A percentile compares a stretch with the other conserved stretches of the same genome.
Conservation (phyloP, 352 stramenopile genomes). For the Phytophthora lateralis region DNA sequence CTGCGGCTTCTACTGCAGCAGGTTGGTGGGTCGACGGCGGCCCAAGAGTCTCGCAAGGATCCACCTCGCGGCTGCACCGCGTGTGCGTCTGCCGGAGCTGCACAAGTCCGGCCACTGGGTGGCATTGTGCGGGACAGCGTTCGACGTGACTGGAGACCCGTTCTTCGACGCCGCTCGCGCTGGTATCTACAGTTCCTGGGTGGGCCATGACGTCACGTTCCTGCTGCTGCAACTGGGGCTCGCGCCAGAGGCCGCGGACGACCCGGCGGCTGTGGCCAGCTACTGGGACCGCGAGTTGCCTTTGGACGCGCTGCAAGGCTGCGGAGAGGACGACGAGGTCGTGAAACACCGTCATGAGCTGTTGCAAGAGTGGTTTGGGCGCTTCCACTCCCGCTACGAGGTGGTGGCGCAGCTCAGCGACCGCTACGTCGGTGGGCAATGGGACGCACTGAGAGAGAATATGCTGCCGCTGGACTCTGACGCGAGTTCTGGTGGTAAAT, state of each 20-base stretch:
- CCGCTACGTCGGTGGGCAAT: constrained; percentile 44
- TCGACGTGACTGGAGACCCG: constrained; percentile 52
- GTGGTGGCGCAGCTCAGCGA: constrained; percentile 55
- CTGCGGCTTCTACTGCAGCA: constrained; percentile 33
- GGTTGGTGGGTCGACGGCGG: constrained; percentile 8
- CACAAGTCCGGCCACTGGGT: constrained; percentile 43
- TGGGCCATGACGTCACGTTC: constrained; percentile 58
- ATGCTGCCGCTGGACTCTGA: constrained; percentile 36
- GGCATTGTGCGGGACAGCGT: constrained; percentile 55
- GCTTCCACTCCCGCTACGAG: constrained; percentile 56
- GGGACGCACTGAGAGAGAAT: constrained; percentile 46
- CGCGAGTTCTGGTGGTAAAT: constrained; percentile 41
- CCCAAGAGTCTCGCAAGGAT: constrained; percentile 14
- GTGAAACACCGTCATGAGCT: constrained; percentile 37
- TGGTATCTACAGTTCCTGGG: constrained; percentile 58
- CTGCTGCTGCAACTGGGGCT: constrained; percentile 51
- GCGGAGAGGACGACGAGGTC: constrained; percentile 25
- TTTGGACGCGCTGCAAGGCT: constrained; percentile 30
- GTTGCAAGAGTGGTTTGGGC: constrained; percentile 57
- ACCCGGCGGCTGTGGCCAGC: constrained; percentile 35
- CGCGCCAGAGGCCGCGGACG: constrained; percentile 28
- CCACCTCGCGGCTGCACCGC: constrained; percentile 19
- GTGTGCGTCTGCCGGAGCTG: constrained; percentile 33
- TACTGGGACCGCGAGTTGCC: constrained; percentile 46
- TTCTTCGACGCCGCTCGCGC: constrained; percentile 44